These are phyloP conservation scores for Aspergillus sp. DNA, from an alignment of 2,329 filamentous ascomycete species.

Conservation along the genomic window DNA sequence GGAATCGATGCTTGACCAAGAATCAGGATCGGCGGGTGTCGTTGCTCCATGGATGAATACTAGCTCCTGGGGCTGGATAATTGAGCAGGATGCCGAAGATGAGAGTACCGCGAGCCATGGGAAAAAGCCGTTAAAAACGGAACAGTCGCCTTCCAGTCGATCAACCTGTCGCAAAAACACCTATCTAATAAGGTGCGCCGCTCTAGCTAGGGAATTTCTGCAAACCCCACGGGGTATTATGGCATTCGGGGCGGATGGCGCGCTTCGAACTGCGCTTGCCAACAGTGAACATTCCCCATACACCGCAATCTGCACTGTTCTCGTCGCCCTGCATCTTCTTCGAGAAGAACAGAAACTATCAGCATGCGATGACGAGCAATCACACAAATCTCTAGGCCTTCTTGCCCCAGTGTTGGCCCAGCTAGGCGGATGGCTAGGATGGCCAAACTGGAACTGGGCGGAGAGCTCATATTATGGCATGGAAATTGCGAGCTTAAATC, in stretches of 20 bases:
- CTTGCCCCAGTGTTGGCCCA: slow-evolving; percentile 78
- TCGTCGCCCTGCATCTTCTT: slow-evolving; percentile 78
- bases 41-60: slow-evolving; percentile 54
- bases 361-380: slow-evolving; percentile 54
- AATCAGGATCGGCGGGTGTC: slow-evolving; percentile 42
- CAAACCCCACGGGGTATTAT: slow-evolving; percentile 58
- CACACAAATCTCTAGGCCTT: slow-evolving; percentile 46
- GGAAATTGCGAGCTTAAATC: slow-evolving; percentile 58
- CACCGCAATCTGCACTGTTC: slow-evolving; percentile 66
- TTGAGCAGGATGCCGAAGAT: slow-evolving; percentile 54
- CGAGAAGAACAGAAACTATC: slow-evolving; percentile 86
- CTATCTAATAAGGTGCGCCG: slow-evolving; percentile 51
- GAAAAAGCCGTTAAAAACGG: slow-evolving; percentile 21
- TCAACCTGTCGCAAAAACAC: slow-evolving; percentile 39
- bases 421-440: slow-evolving; percentile 78
- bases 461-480: slow-evolving; percentile 57
- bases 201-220: slow-evolving; percentile 65
- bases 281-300: slow-evolving; percentile 58
- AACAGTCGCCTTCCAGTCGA: slow-evolving; percentile 24
- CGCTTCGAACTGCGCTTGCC: slow-evolving; percentile 62
- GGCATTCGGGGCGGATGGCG: slow-evolving; percentile 58
- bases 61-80: slow-evolving; percentile 69
- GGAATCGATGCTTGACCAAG: slow-evolving; percentile 50
- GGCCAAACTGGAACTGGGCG: slow-evolving; percentile 61
- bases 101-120: slow-evolving; percentile 16